Base-by-base conservation (phyloP, 768 basidiomycete species). In the Galerina sulciceps region DNA sequence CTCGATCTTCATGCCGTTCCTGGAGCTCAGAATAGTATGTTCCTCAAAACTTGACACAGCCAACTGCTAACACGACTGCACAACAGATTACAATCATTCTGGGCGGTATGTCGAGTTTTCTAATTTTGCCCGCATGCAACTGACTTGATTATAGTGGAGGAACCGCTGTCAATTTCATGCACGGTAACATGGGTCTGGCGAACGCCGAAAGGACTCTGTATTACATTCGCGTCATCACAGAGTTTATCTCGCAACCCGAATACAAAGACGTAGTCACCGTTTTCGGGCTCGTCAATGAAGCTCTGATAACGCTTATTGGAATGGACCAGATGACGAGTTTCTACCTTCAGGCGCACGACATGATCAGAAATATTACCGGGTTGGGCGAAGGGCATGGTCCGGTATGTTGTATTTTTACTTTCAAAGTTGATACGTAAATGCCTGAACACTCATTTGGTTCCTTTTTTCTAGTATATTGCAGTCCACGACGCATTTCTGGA, bases 161-260 rank as follows among this genome's bases (percentile, higher is more conserved):
- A 22, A 83, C 84, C 3, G 66, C 73, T 18, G 72, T 90, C 68
- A 91, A 92, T n/a, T n/a, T n/a, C n/a, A n/a, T n/a, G n/a, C n/a
- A n/a, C n/a, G n/a, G n/a, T n/a, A n/a, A n/a, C n/a, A n/a, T n/a
- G n/a, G n/a, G n/a, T n/a, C n/a, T n/a, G n/a, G n/a, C n/a, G n/a
- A n/a, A n/a, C n/a, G n/a, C n/a, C n/a, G n/a, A n/a, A n/a, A n/a
- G n/a, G n/a, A n/a, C n/a, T n/a, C n/a, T n/a, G n/a, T n/a, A n/a
- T 67, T 83, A 90, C 65, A 86, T 95, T 59, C 84, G 93, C 22
- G 80, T 88, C 37, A 73, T 91, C 62, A 81, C 85, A 45, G 88
- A 91, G 74, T 96, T 96, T 77, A 87, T 96, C 70, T 83, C 85
- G 3, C 90, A 93, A 70, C 84, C 88, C 15, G 68, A 76, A 55